Base-by-base conservation (phyloP, 352 stramenopile species). In the Globisporangium iwayamae region DNA sequence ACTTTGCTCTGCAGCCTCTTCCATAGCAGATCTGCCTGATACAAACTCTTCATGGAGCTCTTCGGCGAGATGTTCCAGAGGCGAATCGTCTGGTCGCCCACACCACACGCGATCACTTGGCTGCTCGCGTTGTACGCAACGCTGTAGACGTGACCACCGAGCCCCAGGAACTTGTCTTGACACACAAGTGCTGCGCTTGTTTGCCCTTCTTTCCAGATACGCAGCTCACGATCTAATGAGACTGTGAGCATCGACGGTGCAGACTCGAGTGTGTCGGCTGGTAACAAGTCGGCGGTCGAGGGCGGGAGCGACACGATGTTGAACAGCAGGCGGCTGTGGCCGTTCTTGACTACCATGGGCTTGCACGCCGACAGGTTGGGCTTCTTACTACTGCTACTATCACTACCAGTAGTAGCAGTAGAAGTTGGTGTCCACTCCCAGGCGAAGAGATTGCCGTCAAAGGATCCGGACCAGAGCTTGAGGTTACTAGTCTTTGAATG, bases 1-100 rank as follows among this genome's bases (percentile, higher is more conserved):
- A 93, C 60, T 54, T 91, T 91, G 69, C 82, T 91, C 50, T 93
- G 81, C 30, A 93, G 39, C 4, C 85, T 83, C 59, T 88, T 93
- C 85, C 85, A 93, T 9, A 91, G 73, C 48, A 91, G 20, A 3
- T 91, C 79, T 2, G 70, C 74, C 13, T 75, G 18, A 36, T 79
- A 73, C 43, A 56, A 53, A 34, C 61, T 71, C 65, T 53, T 71
- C 53, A 10, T 36, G 14, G 43, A 64, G 14, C 43, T 48, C 25
- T 62, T 69, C 1, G 38, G 22, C n/a, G 11, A 50, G 2, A 88
- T 28, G 25, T 75, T 65, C 82, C 82, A 91, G 18, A 93, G 53
- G 3, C 82, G 82, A 64, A 93, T 90, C 7, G 83, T 89, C 58
- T 91, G 74, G 62, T 93, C 85, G n/a, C 81, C 85, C 41, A 91